Conservation (phyloP, 371 early-diverging fungal genomes). For the Capniomyces stellatus region DNA sequence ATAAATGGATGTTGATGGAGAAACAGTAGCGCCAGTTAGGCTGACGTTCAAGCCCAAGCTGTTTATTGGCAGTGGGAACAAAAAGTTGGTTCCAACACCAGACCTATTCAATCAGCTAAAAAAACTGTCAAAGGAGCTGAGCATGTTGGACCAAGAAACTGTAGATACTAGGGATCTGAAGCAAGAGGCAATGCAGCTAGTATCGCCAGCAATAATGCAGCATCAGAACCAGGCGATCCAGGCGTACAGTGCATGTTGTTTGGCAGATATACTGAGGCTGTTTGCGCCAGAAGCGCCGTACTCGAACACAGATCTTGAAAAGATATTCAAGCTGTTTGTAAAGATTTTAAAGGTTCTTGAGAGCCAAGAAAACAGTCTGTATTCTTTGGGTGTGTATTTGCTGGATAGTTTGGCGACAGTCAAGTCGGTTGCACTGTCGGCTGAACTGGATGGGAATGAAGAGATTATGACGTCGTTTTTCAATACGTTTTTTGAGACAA, state of each 20-base stretch:
- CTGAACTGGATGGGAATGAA: conserved; percentile 45
- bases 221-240: conserved; percentile 67
- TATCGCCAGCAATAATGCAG: conserved; percentile 38
- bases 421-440: conserved; percentile 58
- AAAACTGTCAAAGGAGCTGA: conserved; percentile 48
- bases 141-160: conserved; percentile 41
- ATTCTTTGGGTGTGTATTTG: conserved; percentile 53
- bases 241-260: conserved; percentile 63
- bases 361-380: conserved; percentile 37
- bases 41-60: conserved; percentile 26
- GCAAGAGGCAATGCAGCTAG: conserved; percentile 43
- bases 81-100: conserved; percentile 24
- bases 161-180: conserved; percentile 43
- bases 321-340: conserved; percentile 61
- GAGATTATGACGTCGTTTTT: conserved; percentile 47
- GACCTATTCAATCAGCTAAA: conserved; percentile 31
- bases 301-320: conserved; percentile 43
- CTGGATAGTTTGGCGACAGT: conserved; percentile 73
- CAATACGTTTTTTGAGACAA: conserved; percentile 34
- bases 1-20: no score
- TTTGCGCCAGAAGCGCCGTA: conserved; percentile 89
- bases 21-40: neutral
- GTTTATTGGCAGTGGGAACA: conserved; percentile 12
- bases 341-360: conserved; percentile 44
- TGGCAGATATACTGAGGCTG: conserved; percentile 77